Conservation (phyloP, 2,329 filamentous ascomycete species). For the Chaetomiaceae sp. region DNA sequence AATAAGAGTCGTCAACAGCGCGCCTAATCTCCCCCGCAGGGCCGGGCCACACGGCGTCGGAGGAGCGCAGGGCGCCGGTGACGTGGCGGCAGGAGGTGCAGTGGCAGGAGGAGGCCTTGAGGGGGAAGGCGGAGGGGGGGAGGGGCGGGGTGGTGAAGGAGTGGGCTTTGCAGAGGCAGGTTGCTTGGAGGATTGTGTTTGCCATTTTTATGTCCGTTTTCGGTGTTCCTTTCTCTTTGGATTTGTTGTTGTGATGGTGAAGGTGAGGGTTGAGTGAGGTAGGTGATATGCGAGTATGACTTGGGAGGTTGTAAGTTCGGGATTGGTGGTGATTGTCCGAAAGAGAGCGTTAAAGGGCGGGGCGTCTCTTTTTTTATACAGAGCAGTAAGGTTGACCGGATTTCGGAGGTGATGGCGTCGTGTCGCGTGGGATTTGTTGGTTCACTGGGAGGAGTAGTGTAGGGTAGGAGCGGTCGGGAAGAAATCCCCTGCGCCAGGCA, state of each 20-base stretch:
- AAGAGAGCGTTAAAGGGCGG: too few relatives aligned
- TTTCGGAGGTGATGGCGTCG: too few relatives aligned
- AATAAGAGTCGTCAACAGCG: background rate
- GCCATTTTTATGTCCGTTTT: slow-evolving; percentile 19
- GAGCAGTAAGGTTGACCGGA: too few relatives aligned
- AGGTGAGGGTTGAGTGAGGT: too few relatives aligned
- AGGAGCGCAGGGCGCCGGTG: slow-evolving; percentile 40
- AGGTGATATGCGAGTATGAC: too few relatives aligned
- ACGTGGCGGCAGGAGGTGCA: slow-evolving; percentile 46
- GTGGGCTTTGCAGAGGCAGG: slow-evolving; percentile 43
- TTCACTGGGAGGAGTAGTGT: too few relatives aligned
- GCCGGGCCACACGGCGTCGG: slow-evolving; percentile 35
- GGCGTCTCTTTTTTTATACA: too few relatives aligned
- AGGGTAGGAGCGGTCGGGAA: too few relatives aligned
- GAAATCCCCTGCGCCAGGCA: too few relatives aligned
- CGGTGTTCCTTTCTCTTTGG: background rate
- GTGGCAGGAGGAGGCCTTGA: slow-evolving; percentile 42
- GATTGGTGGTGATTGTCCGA: too few relatives aligned
- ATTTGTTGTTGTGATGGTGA: background rate
- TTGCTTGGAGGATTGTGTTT: slow-evolving; percentile 29
- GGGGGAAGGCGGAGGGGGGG: slow-evolving; percentile 34
- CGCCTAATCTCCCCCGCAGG: slow-evolving; percentile 28
- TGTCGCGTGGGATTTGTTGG: too few relatives aligned
- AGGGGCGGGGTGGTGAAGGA: slow-evolving; percentile 34
- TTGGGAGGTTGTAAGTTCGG: too few relatives aligned